Percentiles rank a stretch among this genome's conserved stretches.
These are phyloP conservation scores for Syzygium malaccense DNA, from an alignment of 441 rosid genomes.

Conservation along the genomic window DNA sequence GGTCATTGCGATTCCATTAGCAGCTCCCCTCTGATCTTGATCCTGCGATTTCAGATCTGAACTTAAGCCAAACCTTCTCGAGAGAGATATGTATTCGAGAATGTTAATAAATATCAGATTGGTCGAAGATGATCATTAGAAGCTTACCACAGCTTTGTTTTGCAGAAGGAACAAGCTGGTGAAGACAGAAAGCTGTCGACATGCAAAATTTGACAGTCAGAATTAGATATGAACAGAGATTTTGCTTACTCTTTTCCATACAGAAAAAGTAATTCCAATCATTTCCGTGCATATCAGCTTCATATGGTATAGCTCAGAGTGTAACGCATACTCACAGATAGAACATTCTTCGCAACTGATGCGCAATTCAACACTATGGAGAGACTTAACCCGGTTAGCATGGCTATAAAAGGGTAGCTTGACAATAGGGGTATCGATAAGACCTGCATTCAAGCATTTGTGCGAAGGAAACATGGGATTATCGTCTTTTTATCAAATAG, in stretches of 20 bases:
- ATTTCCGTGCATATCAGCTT: background rate
- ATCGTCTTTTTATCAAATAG: background rate
- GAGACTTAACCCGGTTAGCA: slow-evolving; percentile 53
- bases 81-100: background rate
- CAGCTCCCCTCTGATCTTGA: slow-evolving; percentile 5
- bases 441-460: slow-evolving; percentile 25
- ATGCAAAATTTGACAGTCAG: background rate
- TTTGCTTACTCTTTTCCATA: background rate
- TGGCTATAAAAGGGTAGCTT: slow-evolving; percentile 47
- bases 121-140: background rate
- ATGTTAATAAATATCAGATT: background rate
- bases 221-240: background rate
- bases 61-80: background rate
- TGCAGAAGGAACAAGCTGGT: slow-evolving; percentile 1
- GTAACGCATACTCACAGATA: slow-evolving; percentile 40
- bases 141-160: background rate
- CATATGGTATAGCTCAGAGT: background rate
- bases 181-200: background rate
- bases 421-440: slow-evolving; percentile 47
- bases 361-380: slow-evolving; percentile 45
- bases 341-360: slow-evolving; percentile 52
- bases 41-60: background rate
- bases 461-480: background rate
- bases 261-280: background rate
- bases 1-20: slow-evolving; percentile 4